Evolutionary conservation across 495 filamentous ascomycete genomes (phyloP), one percentile per base, ranked within the genome.

Genomic region (Choiromyces venosus): DNA sequence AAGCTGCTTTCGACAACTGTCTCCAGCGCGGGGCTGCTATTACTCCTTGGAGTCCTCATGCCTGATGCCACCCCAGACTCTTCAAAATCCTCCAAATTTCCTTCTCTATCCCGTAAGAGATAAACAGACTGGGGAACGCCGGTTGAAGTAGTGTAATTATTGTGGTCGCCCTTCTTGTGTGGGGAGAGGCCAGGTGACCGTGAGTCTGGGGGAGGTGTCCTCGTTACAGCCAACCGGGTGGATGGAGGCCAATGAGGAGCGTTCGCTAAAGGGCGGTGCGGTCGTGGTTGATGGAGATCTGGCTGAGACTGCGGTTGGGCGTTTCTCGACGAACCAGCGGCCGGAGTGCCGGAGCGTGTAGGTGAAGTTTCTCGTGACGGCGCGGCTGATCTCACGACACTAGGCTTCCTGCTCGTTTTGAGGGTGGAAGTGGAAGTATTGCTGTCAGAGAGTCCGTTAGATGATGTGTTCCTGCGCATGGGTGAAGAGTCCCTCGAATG

Each of bases 1-100:
- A 92, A 87, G 82, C 92, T 96, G 66, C 89, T 89, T 84, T 99
- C 95, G 81, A 97, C 91, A 38, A 99, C 95, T 0, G 95, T 99
- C 82, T 96, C 95, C 69, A 99, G 84, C 61, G 88, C 88, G 25
- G 91, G 89, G 33, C 87, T 86, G 74, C 86, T 87, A 69, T 89
- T 90, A 78, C 88, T 90, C 65, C 93, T 89, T 85, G 89, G 88
- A 46, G 89, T 90, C 79, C 85, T 84, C 83, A 89, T 88, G 67
- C 88, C 89, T 25, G 87, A 82, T 65, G 83, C 82, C 19, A 85
- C 74, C 66, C 84, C 75, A 66, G 79, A 79, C 40, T 90, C 90
- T 74, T 91, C 88, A 74, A 81, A 79, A 68, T 88, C 87, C 40
- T 74, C 74, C 46, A 42, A 38, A 37, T 69, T 79, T 73, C 74